phyloP scores from a whole-genome alignment of 2,329 filamentous ascomycete genomes.

The Colletotrichum sp. region DNA sequence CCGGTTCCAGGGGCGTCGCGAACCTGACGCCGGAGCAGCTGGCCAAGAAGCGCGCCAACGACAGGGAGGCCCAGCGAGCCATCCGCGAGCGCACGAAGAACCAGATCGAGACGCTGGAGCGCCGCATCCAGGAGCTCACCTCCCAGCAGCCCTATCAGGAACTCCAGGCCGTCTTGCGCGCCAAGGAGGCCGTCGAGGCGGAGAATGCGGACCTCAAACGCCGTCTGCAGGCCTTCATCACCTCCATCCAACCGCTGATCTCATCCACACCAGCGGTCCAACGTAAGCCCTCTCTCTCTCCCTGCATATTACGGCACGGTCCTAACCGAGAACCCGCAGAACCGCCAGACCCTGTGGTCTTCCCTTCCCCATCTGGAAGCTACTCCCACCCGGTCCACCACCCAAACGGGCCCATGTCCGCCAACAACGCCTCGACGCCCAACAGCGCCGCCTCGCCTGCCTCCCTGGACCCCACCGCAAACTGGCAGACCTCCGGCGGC shows the following conservation, averaged over 20 bases:
- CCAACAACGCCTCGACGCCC: constrained; percentile 41
- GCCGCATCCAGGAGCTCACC: constrained; percentile 75
- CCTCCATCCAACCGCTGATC: constrained; percentile 67
- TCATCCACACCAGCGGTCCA: constrained; percentile 26
- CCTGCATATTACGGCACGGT: neutral
- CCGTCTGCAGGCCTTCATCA: constrained; percentile 69
- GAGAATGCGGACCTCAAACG: constrained; percentile 82
- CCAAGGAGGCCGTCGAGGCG: constrained; percentile 78
- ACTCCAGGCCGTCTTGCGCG: constrained; percentile 74
- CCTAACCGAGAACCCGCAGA: constrained; percentile 18
- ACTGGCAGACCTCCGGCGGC: neutral
- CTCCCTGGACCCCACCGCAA: constrained; percentile 28
- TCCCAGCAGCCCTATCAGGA: constrained; percentile 85
- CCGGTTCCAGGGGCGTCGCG: constrained; percentile 56
- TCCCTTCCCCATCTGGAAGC: constrained; percentile 33
- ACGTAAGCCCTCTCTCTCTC: neutral
- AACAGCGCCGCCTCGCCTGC: constrained; percentile 42
- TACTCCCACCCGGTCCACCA: constrained; percentile 22
- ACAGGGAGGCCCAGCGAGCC: constrained; percentile 84
- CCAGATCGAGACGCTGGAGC: constrained; percentile 78
- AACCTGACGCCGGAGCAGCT: constrained; percentile 78
- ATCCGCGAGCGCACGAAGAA: constrained; percentile 83
- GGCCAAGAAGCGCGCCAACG: constrained; percentile 70
- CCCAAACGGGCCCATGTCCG: constrained; percentile 31
- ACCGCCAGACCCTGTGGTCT: constrained; percentile 31